These are phyloP conservation scores for Cyclotella sp. DNA, from an alignment of 108 stramenopile genomes.

Conservation along the genomic window DNA sequence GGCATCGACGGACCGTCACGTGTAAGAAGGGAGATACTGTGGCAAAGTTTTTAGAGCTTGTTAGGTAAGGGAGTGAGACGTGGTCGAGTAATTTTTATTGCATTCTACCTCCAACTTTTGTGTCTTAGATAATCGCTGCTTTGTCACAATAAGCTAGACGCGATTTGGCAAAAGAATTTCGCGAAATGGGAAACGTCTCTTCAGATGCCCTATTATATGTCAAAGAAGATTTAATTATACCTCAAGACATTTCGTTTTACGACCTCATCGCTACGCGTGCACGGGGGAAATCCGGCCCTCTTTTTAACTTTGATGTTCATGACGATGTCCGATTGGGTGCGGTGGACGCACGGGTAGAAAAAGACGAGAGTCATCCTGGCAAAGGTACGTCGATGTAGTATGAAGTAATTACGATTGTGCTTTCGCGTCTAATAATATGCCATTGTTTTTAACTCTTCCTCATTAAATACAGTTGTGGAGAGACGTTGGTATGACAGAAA, in stretches of 20 bases:
- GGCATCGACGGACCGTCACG: slow-evolving; percentile 83
- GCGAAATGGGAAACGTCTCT: slow-evolving; percentile 75
- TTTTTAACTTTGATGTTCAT: slow-evolving; percentile 97
- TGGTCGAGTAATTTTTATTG: too few species aligned
- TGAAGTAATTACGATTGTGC: background rate
- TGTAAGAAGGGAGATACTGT: slow-evolving; percentile 91
- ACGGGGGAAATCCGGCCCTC: slow-evolving; percentile 91
- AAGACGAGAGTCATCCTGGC: slow-evolving; percentile 97
- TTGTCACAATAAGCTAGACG: slow-evolving; percentile 6
- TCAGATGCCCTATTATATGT: slow-evolving; percentile 94
- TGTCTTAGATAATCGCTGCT: too few species aligned
- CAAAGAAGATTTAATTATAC: slow-evolving; percentile 99
- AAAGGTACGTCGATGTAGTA: slow-evolving; percentile 48
- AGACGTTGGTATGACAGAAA: slow-evolving; percentile 96
- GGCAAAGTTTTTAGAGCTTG: slow-evolving; percentile 87
- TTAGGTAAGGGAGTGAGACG: slow-evolving; percentile 42
- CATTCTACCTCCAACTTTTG: too few species aligned
- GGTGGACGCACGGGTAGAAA: slow-evolving; percentile 90
- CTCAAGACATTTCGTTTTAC: slow-evolving; percentile 95
- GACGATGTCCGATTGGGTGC: slow-evolving; percentile 94
- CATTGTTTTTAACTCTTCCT: background rate
- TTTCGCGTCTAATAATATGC: background rate
- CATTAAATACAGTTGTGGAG: slow-evolving; percentile 70
- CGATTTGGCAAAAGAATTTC: slow-evolving; percentile 83
- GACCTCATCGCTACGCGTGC: slow-evolving; percentile 97